These are phyloP conservation scores for Botryococcus braunii DNA, from an alignment of 163 green algal species.

Conservation along the genomic window DNA sequence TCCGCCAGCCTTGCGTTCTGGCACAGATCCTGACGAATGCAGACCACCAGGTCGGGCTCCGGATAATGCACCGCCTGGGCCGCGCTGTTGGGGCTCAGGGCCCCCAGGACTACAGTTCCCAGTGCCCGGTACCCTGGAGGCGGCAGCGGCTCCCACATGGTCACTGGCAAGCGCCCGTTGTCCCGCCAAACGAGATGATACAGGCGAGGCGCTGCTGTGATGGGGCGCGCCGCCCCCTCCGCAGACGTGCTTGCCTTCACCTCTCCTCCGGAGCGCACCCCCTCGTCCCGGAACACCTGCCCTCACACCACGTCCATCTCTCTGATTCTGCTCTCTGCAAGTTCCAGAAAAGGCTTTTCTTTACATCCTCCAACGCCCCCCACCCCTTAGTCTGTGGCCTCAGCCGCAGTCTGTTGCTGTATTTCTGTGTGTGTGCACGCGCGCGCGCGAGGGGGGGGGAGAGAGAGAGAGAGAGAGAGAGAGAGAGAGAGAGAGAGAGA, in stretches of 20 bases:
- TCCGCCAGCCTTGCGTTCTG: conserved; percentile 26
- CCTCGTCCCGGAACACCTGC: conserved; percentile 18
- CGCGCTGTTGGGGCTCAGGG: no score
- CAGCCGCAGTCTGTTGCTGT: no score
- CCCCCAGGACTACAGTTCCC: conserved; percentile 50
- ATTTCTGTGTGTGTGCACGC: no score
- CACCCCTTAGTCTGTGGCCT: no score
- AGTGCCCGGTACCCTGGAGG: conserved; percentile 52
- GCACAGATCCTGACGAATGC: conserved; percentile 43
- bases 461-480: no score
- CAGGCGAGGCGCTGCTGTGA: conserved; percentile 25
- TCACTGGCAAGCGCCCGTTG: conserved; percentile 40
- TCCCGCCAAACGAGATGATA: conserved; percentile 63
- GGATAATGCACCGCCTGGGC: conserved; percentile 51
- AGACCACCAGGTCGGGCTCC: conserved; percentile 32
- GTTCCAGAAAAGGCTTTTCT: no score
- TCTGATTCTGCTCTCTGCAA: no score
- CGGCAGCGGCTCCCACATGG: conserved; percentile 67
- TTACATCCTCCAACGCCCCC: no score
- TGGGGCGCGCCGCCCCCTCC: no score
- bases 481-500: no score
- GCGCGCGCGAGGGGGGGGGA: no score
- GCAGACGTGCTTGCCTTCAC: conserved; percentile 6
- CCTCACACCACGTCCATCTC: no score
- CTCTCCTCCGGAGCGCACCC: not conserved